A percentile compares a stretch with the other conserved stretches of the same genome.
Evolutionary conservation across 495 filamentous ascomycete species (phyloP).

Genomic region (Clavariopsis aquatica): DNA sequence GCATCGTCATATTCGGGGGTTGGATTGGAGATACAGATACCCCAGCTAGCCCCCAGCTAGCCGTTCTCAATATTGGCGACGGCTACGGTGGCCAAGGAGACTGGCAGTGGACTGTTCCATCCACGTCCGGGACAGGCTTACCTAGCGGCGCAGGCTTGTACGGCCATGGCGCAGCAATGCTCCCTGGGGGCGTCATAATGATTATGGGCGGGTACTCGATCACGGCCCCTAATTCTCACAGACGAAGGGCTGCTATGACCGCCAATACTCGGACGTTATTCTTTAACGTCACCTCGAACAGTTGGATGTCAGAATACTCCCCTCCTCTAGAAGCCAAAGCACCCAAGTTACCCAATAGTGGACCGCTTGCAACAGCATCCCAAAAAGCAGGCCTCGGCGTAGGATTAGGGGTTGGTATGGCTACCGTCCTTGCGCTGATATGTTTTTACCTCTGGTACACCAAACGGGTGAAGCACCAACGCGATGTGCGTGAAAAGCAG

Average conservation of each 20-base stretch:
- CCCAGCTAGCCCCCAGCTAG: constrained; percentile 78
- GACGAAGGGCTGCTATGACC: constrained; percentile 38
- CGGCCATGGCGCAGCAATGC: constrained; percentile 80
- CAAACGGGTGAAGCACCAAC: constrained; percentile 53
- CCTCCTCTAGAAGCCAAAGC: constrained; percentile 49
- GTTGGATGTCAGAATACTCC: constrained; percentile 70
- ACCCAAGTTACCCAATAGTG: constrained; percentile 15
- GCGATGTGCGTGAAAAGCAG: constrained; percentile 54
- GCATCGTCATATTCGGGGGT: constrained; percentile 76
- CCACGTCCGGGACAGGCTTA: constrained; percentile 46
- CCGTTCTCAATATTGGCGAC: constrained; percentile 68
- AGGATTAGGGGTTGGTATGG: constrained; percentile 70
- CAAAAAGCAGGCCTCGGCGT: constrained; percentile 68
- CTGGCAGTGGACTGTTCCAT: constrained; percentile 75
- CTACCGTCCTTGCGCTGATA: constrained; percentile 54
- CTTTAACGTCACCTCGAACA: constrained; percentile 74
- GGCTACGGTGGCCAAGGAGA: constrained; percentile 64
- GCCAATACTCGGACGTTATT: constrained; percentile 60
- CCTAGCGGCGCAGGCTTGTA: constrained; percentile 64
- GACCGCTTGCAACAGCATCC: constrained; percentile 42
- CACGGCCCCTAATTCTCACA: constrained; percentile 48
- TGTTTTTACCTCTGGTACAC: constrained; percentile 61
- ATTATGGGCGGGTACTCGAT: constrained; percentile 79
- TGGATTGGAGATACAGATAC: constrained; percentile 82
- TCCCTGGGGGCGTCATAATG: constrained; percentile 90